Evolutionary conservation across 352 stramenopile genomes (phyloP).

Genomic region (Phytopythium aichiense): DNA sequence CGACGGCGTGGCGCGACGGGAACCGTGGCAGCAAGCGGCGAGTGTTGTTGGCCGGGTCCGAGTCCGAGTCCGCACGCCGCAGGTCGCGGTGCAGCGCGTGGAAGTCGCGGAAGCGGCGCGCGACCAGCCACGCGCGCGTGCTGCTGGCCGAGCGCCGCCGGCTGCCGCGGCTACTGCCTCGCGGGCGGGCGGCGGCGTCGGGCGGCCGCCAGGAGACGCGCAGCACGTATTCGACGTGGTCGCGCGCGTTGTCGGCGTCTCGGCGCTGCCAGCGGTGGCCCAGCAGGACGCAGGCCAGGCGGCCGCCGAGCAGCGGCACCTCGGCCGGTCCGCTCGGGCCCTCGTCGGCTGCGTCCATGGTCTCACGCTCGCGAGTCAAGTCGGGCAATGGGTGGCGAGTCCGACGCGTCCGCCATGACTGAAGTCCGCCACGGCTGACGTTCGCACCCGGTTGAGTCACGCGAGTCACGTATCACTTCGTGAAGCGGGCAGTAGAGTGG

Average conservation of each 20-base stretch:
- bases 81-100: constrained; percentile 2
- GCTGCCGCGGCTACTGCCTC: not conserved
- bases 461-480: not conserved
- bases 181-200: not conserved
- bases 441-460: not conserved
- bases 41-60: too few relatives aligned
- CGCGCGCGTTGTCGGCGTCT: not conserved
- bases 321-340: not conserved
- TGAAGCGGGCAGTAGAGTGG: not conserved
- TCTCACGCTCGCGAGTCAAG: not conserved
- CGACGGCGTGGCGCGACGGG: not conserved
- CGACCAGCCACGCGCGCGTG: constrained; percentile 2
- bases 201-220: constrained; percentile 2
- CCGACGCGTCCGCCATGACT: not conserved
- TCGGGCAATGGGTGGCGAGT: not conserved
- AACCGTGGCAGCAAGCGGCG: not conserved
- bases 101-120: constrained; percentile 6
- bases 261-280: constrained; percentile 9
- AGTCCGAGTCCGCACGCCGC: not conserved
- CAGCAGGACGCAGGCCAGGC: constrained; percentile 1
- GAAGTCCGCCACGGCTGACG: not conserved
- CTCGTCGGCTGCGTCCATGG: not conserved
- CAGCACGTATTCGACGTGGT: constrained; percentile 10
- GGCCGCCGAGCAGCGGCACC: not conserved
- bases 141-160: not conserved